Base-by-base conservation (phyloP, 768 basidiomycete genomes). In the Floccularia luteovirens region DNA sequence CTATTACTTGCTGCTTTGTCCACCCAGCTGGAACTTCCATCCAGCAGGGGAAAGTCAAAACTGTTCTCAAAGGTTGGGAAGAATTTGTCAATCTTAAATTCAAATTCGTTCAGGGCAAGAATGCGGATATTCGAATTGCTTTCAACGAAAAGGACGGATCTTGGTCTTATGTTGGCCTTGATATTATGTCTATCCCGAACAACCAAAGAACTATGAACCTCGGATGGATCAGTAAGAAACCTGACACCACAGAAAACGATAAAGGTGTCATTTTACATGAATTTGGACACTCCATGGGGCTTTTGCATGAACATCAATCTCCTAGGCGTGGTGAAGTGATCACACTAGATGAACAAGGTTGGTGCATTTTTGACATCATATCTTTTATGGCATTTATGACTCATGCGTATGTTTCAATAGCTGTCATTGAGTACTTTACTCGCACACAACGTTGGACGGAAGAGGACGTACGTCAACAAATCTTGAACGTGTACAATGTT, bases 231-330 rank as follows among this genome's bases (percentile, higher is more conserved):
- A 17, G 19, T 17, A 35, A 17, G 10, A 34, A 42, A 14, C 6
- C 36, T 4, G 31, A 25, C 2, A 31, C 37, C 13, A 41, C 13
- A 10, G 43, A 46, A 3, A 31, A 27, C 3, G 48, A 49, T 16
- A 17, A 31, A 11, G 48, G 46, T 12, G 43, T 44, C 2, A 50
- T 50, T 28, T 34, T 50, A 14, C 46, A 50, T 21, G 46, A 50
- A 25, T 50, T 50, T 41, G 48, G 48, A 1, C 48, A 50, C 35
- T 22, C 41, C 2, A 22, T 50, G 13, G 48, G 48, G 14, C 36
- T 39, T 31, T 19, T 47, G 23, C 46, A 50, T 27, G 48, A 50
- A 36, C 43, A 46, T 19, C 45, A 49, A 43, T 43, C 39, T 21
- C 39, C 40, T 22, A 14, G 19, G 27, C 24, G 40, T 13, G 32